Evolutionary conservation across 441 rosid genomes (phyloP).

Genomic region (Euphorbia celastroides): DNA sequence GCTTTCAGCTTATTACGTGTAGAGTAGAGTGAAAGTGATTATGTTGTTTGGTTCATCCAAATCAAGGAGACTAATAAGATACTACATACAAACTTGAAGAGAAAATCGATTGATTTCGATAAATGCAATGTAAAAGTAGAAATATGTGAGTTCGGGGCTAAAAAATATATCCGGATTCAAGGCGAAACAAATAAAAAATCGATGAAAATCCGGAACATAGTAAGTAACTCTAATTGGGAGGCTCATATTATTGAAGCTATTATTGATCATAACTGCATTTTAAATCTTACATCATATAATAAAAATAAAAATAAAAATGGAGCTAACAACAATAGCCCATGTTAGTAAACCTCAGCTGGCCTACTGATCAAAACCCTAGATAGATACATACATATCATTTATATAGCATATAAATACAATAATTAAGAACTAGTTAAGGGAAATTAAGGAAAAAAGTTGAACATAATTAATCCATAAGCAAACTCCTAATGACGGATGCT

Average conservation of each 20-base stretch:
- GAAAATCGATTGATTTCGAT: too few relatives aligned
- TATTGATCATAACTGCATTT: slow-evolving; percentile 5
- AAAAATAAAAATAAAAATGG: neutral
- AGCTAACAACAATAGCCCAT: slow-evolving; percentile 3
- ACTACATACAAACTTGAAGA: too few relatives aligned
- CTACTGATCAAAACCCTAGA: slow-evolving; percentile 30
- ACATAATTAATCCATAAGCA: slow-evolving; percentile 38
- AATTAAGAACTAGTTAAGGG: neutral
- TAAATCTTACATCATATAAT: neutral
- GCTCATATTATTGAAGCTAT: slow-evolving; percentile 12
- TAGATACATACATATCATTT: slow-evolving; percentile 10
- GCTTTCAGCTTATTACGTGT: too few relatives aligned
- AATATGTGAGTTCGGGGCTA: too few relatives aligned
- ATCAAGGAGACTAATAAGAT: too few relatives aligned
- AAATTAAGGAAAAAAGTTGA: neutral
- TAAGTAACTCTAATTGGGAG: neutral
- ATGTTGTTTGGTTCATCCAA: too few relatives aligned
- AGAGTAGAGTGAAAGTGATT: too few relatives aligned
- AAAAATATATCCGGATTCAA: too few relatives aligned
- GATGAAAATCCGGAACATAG: neutral
- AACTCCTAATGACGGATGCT: slow-evolving; percentile 89
- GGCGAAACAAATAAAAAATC: neutral
- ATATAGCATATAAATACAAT: neutral
- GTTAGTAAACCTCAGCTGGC: slow-evolving; percentile 8
- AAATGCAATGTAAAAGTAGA: too few relatives aligned